A percentile compares a stretch with the other conserved stretches of the same genome.
Conservation (phyloP, 352 stramenopile species). For the Globisporangium acanthophoron region DNA sequence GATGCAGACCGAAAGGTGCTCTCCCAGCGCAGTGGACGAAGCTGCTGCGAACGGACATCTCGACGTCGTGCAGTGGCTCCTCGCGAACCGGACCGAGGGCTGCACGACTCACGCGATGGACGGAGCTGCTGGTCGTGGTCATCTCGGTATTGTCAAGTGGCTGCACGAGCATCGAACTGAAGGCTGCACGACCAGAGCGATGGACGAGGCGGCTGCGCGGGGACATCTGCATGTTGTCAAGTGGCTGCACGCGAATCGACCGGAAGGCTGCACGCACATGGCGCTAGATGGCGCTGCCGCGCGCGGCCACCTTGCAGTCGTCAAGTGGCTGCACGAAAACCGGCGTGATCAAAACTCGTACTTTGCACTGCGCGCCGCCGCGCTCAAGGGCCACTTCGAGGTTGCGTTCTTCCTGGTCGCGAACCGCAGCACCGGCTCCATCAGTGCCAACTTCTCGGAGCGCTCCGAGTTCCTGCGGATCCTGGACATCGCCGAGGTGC, state of each 20-base stretch:
- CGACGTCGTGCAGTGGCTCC: not conserved
- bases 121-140: not conserved
- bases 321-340: constrained; percentile 1
- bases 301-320: not conserved
- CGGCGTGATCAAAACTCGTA: not conserved
- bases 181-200: not conserved
- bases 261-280: not conserved
- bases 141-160: not conserved
- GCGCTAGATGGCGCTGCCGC: not conserved
- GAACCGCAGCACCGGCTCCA: no score
- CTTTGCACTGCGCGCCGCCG: not conserved
- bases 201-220: not conserved
- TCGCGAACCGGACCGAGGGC: not conserved
- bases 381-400: not conserved
- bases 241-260: not conserved
- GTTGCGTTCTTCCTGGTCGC: not conserved
- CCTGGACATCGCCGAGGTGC: not conserved
- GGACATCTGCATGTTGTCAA: not conserved
- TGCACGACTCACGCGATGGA: not conserved
- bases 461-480: not conserved
- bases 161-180: not conserved
- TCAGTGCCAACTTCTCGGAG: not conserved
- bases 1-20: not conserved
- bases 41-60: not conserved
- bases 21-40: not conserved